Evolutionary conservation across 1,139 yeast genomes (phyloP).

Genomic region (Nadsonia starkeyi-henricii): DNA sequence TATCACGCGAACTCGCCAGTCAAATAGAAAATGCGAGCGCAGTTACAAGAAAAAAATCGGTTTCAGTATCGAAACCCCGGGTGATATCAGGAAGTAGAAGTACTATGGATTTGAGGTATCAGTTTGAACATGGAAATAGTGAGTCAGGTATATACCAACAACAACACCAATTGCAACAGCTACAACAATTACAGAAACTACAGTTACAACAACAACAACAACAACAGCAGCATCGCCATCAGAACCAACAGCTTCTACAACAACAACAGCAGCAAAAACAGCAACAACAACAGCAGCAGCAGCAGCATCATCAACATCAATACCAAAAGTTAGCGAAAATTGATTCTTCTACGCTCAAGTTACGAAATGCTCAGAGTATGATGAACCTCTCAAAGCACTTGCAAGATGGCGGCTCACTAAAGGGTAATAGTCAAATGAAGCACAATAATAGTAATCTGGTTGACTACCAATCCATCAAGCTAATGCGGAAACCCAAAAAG

Average conservation of each 20-base stretch:
- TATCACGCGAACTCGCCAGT: not conserved
- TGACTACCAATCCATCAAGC: not conserved
- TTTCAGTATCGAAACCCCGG: not conserved
- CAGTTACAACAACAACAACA: not conserved
- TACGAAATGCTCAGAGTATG: not conserved
- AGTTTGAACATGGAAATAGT: not conserved
- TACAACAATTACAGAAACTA: not conserved
- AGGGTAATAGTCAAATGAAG: not conserved
- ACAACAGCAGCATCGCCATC: not conserved
- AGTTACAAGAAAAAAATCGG: not conserved
- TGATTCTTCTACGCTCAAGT: not conserved
- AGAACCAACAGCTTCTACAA: constrained; percentile 3
- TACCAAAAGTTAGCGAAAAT: not conserved
- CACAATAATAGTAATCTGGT: not conserved
- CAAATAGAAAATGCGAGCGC: not conserved
- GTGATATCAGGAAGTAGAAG: not conserved
- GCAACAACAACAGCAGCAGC: constrained; percentile 1
- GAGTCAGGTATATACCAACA: constrained; percentile 3
- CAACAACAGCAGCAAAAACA: constrained; percentile 9
- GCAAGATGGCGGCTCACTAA: not conserved
- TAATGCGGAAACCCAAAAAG: not conserved
- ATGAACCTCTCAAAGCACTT: not conserved
- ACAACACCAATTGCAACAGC: constrained; percentile 7
- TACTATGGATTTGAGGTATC: not conserved
- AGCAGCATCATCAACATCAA: not conserved